Evolutionary conservation across 306 rosid genomes (phyloP).

Genomic region (Rosa multiflora): DNA sequence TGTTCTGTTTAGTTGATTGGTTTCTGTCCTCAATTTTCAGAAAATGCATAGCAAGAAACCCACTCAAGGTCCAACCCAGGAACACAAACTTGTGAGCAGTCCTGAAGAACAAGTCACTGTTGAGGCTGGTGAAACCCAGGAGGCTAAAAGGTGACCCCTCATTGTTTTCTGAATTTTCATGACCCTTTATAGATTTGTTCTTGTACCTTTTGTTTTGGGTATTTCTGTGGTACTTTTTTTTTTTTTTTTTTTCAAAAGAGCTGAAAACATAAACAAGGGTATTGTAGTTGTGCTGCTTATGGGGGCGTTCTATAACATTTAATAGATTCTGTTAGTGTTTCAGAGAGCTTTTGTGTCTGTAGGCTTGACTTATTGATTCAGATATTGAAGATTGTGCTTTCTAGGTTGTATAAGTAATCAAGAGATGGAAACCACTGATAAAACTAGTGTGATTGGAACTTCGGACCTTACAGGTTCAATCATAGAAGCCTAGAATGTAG

Average conservation of each 20-base stretch:
- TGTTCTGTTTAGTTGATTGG: background rate
- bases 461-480: background rate
- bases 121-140: constrained; percentile 16
- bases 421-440: background rate
- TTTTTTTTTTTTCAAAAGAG: no score
- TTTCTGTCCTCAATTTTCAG: constrained; percentile 27
- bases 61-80: constrained; percentile 19
- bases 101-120: constrained; percentile 22
- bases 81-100: constrained; percentile 21
- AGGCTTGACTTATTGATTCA: background rate
- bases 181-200: background rate
- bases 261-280: no score
- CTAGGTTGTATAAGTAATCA: background rate
- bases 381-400: background rate
- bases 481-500: background rate
- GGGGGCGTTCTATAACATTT: no score
- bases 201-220: background rate
- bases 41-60: constrained; percentile 49
- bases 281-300: no score
- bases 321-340: background rate
- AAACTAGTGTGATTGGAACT: background rate
- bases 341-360: no score
- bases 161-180: background rate
- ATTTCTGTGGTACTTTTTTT: background rate
- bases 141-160: constrained; percentile 40